Conservation (phyloP, 306 rosid genomes). For the Dryas alaskensis region DNA sequence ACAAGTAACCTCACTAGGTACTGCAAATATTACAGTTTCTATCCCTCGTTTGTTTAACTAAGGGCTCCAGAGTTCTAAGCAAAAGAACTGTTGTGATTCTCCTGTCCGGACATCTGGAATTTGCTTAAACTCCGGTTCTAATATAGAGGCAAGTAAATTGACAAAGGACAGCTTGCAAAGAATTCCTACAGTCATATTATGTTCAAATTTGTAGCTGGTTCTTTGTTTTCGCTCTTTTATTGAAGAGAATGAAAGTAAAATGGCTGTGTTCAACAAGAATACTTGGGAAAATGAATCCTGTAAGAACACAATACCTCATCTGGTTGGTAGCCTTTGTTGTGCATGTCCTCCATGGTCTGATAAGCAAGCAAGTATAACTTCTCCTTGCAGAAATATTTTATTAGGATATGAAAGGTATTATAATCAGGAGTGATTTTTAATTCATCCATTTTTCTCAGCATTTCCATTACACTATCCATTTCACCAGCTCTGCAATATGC, state of each 20-base stretch:
- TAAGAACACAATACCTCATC: slow-evolving; percentile 59
- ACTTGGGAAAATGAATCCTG: not conserved
- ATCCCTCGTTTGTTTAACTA: no score
- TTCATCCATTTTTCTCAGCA: slow-evolving; percentile 85
- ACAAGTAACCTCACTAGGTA: not conserved
- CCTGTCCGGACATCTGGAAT: no score
- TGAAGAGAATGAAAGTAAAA: not conserved
- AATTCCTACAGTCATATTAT: not conserved
- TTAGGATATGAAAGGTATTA: slow-evolving; percentile 76
- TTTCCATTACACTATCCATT: slow-evolving; percentile 90
- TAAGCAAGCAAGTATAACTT: slow-evolving; percentile 77
- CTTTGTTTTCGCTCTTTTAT: not conserved
- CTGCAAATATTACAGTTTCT: not conserved
- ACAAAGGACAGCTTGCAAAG: not conserved
- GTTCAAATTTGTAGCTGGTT: not conserved
- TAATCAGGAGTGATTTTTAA: slow-evolving; percentile 79
- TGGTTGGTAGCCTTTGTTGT: slow-evolving; percentile 72
- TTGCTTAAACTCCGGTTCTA: not conserved
- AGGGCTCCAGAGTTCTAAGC: no score
- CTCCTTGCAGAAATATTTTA: slow-evolving; percentile 83
- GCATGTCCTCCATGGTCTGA: slow-evolving; percentile 82
- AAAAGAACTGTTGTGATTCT: no score
- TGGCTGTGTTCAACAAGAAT: slow-evolving; percentile 4
- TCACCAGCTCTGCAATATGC: slow-evolving; percentile 97
- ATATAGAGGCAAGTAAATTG: not conserved